These are phyloP conservation scores for Abrus precatorius DNA, from an alignment of 306 rosid genomes.

Conservation along the genomic window DNA sequence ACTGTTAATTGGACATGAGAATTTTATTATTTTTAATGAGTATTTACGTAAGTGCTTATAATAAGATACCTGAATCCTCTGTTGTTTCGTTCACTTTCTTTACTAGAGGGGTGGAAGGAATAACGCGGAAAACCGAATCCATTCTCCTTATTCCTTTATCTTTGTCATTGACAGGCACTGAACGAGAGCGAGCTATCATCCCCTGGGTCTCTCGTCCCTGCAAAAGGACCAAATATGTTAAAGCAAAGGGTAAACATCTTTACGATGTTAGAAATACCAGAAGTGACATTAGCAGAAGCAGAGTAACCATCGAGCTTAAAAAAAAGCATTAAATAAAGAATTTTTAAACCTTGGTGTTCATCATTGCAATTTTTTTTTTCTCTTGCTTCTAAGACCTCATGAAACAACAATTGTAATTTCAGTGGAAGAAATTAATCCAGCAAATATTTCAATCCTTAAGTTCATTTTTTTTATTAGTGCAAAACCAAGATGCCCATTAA, in stretches of 20 bases:
- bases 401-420: constrained; percentile 8
- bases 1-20: background rate
- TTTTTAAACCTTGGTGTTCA: constrained; percentile 8
- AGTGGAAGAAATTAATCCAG: constrained; percentile 16
- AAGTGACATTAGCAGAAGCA: background rate
- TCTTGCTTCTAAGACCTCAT: constrained; percentile 4
- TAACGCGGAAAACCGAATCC: constrained; percentile 84
- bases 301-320: constrained; percentile 27
- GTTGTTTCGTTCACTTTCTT: constrained; percentile 63
- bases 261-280: constrained; percentile 26
- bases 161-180: constrained; percentile 75
- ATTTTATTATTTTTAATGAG: background rate
- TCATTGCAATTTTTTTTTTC: background rate
- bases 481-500: constrained; percentile 9
- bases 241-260: constrained; percentile 25
- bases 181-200: constrained; percentile 83
- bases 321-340: background rate
- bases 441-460: constrained; percentile 34
- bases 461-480: constrained; percentile 18
- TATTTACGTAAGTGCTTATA: background rate
- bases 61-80: constrained; percentile 67
- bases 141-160: constrained; percentile 67
- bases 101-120: constrained; percentile 84
- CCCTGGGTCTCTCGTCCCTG: constrained; percentile 66
- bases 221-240: constrained; percentile 44